These are phyloP conservation scores for Marsdenia floribunda DNA, from an alignment of 257 asterid genomes.

Conservation along the genomic window DNA sequence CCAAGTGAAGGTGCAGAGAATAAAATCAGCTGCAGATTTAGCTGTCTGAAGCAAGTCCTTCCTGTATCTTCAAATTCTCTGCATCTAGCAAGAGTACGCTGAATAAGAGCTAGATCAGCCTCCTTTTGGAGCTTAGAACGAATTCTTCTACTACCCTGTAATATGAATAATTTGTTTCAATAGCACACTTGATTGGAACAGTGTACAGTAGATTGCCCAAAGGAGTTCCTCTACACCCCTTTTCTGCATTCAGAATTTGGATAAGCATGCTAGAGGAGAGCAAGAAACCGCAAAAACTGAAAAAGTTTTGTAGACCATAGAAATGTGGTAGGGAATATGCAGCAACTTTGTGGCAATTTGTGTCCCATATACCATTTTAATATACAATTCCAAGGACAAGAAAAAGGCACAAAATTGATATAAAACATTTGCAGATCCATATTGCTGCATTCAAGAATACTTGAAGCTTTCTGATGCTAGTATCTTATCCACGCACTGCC, in stretches of 20 bases:
- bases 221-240: no score
- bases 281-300: neutral
- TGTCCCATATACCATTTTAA: neutral
- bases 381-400: neutral
- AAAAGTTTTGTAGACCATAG: neutral
- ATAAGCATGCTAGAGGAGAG: neutral
- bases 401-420: neutral
- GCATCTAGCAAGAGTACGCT: slow-evolving; percentile 10
- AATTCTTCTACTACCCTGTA: slow-evolving; percentile 5
- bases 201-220: no score
- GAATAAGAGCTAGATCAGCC: neutral
- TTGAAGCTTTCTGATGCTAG: neutral
- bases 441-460: neutral
- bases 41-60: slow-evolving; percentile 14
- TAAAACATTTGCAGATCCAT: neutral
- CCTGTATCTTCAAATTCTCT: slow-evolving; percentile 17
- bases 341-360: neutral
- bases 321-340: neutral
- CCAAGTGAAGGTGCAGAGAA: neutral
- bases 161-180: neutral
- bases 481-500: no score
- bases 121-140: neutral
- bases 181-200: no score
- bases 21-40: neutral
- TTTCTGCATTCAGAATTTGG: neutral